Conservation (phyloP, 345 rosid genomes). For the Litchi chinensis region DNA sequence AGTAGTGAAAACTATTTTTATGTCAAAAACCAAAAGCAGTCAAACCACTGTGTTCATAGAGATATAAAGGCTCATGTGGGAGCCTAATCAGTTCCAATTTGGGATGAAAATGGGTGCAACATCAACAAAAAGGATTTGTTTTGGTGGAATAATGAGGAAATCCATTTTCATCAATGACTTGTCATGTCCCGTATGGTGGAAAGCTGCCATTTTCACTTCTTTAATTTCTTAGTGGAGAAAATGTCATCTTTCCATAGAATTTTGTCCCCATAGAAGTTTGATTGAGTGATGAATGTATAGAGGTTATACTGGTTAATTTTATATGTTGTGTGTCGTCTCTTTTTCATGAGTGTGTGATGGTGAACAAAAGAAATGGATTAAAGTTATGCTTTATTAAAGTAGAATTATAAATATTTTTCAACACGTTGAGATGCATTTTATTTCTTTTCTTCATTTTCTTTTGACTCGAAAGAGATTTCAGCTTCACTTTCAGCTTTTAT, state of each 20-base stretch:
- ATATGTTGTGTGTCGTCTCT: too few species aligned
- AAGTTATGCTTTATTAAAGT: too few species aligned
- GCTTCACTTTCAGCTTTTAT: too few species aligned
- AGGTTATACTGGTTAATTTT: background rate
- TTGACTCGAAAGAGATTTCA: too few species aligned
- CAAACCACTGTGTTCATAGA: background rate
- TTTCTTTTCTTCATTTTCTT: too few species aligned
- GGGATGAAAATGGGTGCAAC: background rate
- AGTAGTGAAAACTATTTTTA: too few species aligned
- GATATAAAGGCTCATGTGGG: background rate
- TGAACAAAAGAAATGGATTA: too few species aligned
- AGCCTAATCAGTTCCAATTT: background rate
- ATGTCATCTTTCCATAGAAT: constrained; percentile 8
- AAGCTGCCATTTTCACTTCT: background rate
- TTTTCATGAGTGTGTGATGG: too few species aligned
- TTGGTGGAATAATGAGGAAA: constrained; percentile 7
- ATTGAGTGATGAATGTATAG: background rate
- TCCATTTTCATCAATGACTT: constrained; percentile 2
- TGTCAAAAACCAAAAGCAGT: background rate
- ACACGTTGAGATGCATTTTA: too few species aligned
- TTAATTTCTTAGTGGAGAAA: constrained; percentile 7
- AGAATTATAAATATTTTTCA: too few species aligned
- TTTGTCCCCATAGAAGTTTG: background rate
- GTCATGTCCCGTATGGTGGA: background rate
- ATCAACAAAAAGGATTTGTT: background rate